A percentile compares a stretch with the other conserved stretches of the same genome.
Evolutionary conservation across 73 alveolate genomes (phyloP).

Genomic region (Uronychia setigera): DNA sequence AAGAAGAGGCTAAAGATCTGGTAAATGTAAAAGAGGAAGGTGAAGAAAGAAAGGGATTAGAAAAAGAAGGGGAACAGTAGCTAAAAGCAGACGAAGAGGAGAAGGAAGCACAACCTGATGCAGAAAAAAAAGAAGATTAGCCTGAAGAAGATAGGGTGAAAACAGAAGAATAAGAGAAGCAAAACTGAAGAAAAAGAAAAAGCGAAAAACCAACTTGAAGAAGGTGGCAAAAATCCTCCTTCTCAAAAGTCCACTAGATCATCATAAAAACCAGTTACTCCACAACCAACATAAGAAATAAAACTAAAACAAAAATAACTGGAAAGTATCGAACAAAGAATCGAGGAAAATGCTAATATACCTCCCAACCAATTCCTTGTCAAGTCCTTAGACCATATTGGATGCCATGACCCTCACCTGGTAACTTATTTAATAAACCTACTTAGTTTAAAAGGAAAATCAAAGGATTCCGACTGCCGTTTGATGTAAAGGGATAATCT

Average conservation of each 20-base stretch:
- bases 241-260: background rate
- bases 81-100: background rate
- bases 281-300: background rate
- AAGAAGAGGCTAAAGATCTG: background rate
- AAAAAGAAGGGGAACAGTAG: background rate
- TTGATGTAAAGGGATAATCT: background rate
- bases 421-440: background rate
- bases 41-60: background rate
- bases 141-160: background rate
- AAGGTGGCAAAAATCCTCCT: no score
- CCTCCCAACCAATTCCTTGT: background rate
- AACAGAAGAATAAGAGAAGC: background rate
- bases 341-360: no score
- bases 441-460: background rate
- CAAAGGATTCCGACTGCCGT: background rate
- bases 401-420: background rate
- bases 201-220: no score
- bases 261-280: background rate
- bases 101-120: background rate
- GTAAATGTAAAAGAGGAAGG: background rate
- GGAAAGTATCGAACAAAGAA: no score
- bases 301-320: no score
- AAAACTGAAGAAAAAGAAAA: no score
- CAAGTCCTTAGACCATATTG: background rate
- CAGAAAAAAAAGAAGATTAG: background rate